Evolutionary conservation across 257 asterid species (phyloP).

Genomic region (Marsdenia floribunda): DNA sequence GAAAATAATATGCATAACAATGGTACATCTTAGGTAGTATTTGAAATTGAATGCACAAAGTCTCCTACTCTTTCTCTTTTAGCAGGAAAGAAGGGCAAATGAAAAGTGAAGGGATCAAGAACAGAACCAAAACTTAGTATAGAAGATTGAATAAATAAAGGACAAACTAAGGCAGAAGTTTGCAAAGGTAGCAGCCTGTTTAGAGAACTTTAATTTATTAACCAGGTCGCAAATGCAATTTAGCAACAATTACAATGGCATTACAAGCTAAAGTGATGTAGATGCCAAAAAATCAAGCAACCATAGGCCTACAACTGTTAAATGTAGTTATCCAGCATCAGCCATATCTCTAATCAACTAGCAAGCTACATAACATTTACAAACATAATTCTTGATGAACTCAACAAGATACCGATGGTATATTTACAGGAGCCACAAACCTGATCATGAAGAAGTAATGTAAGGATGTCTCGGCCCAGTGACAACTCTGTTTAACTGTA

Average conservation of each 20-base stretch:
- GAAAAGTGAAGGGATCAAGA: background rate
- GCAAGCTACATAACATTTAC: background rate
- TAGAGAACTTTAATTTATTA: background rate
- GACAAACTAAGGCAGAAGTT: background rate
- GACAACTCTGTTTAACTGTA: constrained; percentile 81
- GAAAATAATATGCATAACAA: background rate
- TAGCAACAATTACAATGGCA: background rate
- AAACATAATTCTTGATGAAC: background rate
- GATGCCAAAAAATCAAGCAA: background rate
- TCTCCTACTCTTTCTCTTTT: too few relatives aligned
- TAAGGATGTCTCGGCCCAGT: constrained; percentile 87
- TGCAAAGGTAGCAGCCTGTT: background rate
- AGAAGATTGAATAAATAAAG: background rate
- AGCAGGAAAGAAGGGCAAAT: background rate
- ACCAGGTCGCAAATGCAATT: background rate
- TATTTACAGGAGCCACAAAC: constrained; percentile 31
- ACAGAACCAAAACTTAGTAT: background rate
- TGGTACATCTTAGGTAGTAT: background rate
- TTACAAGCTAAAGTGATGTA: background rate
- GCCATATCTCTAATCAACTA: background rate
- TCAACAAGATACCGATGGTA: background rate
- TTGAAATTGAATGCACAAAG: background rate
- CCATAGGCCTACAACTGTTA: background rate
- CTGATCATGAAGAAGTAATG: constrained; percentile 91
- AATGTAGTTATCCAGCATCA: background rate